phyloP scores from a whole-genome alignment of 2,329 filamentous ascomycete genomes.

The Arachnomyces sp. region DNA sequence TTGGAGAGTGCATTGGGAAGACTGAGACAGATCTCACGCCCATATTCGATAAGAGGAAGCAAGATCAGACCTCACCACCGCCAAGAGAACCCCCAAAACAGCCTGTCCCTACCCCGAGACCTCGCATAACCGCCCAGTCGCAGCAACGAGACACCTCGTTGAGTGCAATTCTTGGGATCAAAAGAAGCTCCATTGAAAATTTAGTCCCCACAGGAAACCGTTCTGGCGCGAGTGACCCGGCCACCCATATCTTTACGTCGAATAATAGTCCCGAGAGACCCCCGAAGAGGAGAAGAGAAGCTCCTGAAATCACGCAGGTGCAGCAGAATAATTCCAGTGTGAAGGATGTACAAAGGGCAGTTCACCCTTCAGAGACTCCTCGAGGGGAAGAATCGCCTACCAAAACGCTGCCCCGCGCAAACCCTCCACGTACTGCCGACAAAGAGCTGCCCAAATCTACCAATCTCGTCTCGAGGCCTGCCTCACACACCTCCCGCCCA shows the following conservation, averaged over 20 bases:
- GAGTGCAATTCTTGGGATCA: background rate
- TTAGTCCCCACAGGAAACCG: background rate
- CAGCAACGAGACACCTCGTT: background rate
- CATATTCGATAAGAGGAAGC: slow-evolving; percentile 56
- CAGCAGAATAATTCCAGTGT: too few species aligned
- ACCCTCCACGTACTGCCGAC: background rate
- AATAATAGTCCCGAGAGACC: too few species aligned
- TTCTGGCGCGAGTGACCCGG: too few species aligned
- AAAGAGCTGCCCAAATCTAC: background rate
- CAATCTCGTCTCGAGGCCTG: background rate
- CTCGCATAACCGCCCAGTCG: background rate
- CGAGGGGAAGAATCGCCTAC: too few species aligned
- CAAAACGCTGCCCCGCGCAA: too few species aligned
- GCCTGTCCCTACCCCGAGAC: slow-evolving; percentile 1
- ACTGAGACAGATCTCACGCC: slow-evolving; percentile 70
- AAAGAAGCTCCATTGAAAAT: background rate
- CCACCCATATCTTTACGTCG: too few species aligned
- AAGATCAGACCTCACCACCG: slow-evolving; percentile 22
- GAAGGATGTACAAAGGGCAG: too few species aligned
- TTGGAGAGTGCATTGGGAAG: slow-evolving; percentile 63
- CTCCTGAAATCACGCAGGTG: background rate
- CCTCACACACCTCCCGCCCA: background rate
- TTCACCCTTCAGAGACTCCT: too few species aligned
- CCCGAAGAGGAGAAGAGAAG: background rate
- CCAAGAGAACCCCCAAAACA: slow-evolving; percentile 26